phyloP scores from a whole-genome alignment of 345 rosid species.

The Ceriops tagal region DNA sequence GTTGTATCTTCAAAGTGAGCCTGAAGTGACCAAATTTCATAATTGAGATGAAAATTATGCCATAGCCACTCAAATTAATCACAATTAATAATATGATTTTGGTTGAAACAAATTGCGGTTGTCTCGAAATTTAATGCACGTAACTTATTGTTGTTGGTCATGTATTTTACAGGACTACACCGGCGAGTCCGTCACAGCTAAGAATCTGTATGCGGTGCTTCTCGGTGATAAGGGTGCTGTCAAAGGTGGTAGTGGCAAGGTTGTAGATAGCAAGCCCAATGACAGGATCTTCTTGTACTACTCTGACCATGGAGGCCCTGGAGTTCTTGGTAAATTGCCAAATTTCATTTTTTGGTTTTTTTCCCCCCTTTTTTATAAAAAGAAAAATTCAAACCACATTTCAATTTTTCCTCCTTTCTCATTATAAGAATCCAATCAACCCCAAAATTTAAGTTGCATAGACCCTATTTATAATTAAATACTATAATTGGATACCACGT shows the following conservation, averaged over 20 bases:
- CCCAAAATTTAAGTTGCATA: too few species aligned
- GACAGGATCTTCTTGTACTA: conserved; percentile 83
- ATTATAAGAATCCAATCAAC: too few species aligned
- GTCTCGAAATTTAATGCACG: not conserved
- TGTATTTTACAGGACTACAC: conserved; percentile 65
- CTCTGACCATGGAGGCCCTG: conserved; percentile 95
- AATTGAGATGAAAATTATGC: too few species aligned
- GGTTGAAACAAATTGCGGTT: too few species aligned
- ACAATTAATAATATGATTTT: too few species aligned
- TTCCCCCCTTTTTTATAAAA: not conserved
- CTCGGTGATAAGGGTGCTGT: conserved; percentile 71
- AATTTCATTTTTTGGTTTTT: not conserved
- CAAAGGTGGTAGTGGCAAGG: conserved; percentile 86
- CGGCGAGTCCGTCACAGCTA: conserved; percentile 58
- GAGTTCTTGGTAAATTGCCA: conserved; percentile 68
- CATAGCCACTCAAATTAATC: too few species aligned
- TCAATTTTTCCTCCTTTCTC: not conserved
- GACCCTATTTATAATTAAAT: too few species aligned
- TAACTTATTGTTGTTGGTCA: not conserved
- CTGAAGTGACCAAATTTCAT: too few species aligned
- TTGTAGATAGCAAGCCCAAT: conserved; percentile 62
- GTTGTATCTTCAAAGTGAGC: too few species aligned
- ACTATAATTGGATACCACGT: too few species aligned
- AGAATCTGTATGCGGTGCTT: conserved; percentile 81
- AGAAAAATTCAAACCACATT: not conserved